Evolutionary conservation across 805 yeast species (phyloP).

Genomic region (Hanseniaspora taiwanica): DNA sequence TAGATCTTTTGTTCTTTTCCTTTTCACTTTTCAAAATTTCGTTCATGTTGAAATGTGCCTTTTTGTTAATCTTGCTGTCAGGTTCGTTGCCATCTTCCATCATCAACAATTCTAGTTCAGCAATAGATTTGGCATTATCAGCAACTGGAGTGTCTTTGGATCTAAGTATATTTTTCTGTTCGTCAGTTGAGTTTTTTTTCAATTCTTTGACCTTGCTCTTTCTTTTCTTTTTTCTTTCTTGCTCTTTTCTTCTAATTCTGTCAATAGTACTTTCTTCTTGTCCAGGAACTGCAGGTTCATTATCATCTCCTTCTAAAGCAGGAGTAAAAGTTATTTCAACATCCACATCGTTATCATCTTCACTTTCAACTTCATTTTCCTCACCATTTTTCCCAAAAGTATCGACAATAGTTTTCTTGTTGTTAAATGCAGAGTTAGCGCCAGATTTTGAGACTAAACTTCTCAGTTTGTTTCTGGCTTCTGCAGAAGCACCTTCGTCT

Average conservation of each 20-base stretch:
- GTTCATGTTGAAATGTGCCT: constrained; percentile 67
- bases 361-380: constrained; percentile 18
- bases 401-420: constrained; percentile 7
- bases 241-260: constrained; percentile 73
- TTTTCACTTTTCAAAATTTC: constrained; percentile 67
- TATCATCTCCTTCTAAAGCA: constrained; percentile 34
- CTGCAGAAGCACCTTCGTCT: constrained; percentile 29
- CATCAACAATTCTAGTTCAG: constrained; percentile 62
- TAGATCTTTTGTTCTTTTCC: constrained; percentile 36
- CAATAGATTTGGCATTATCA: constrained; percentile 34
- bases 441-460: constrained; percentile 36
- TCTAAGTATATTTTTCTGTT: constrained; percentile 29
- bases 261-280: constrained; percentile 65
- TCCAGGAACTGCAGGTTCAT: constrained; percentile 20
- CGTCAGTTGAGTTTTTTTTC: too few relatives aligned
- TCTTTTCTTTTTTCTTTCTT: constrained; percentile 81
- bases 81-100: constrained; percentile 44
- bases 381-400: not conserved
- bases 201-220: too few relatives aligned
- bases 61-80: constrained; percentile 22
- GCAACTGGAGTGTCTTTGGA: constrained; percentile 16
- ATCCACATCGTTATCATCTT: constrained; percentile 57
- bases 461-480: constrained; percentile 45
- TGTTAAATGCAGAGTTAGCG: constrained; percentile 23
- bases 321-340: constrained; percentile 96